Conservation (phyloP, 768 basidiomycete genomes). For the Rickenella mellea region DNA sequence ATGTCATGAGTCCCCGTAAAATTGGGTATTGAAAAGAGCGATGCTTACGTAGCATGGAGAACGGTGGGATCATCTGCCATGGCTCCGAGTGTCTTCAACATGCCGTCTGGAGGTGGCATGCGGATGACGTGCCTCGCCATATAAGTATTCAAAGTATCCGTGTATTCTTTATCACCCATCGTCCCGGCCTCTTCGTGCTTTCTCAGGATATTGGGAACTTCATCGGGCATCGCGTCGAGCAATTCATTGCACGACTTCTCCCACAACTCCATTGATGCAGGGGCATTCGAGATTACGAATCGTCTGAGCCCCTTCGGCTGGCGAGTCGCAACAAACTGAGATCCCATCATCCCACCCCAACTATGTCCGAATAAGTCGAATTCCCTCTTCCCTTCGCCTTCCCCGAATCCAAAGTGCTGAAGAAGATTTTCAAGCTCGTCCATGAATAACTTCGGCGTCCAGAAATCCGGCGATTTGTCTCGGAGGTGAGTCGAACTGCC, state of each 20-base stretch:
- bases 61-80: constrained; percentile 23
- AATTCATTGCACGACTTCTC: constrained; percentile 10
- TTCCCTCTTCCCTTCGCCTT: too few species aligned
- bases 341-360: constrained; percentile 47
- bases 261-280: constrained; percentile 20
- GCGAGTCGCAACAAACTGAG: constrained; percentile 27
- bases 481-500: constrained; percentile 34
- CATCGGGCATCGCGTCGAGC: constrained; percentile 6
- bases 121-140: constrained; percentile 25
- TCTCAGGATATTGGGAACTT: constrained; percentile 4
- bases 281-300: constrained; percentile 22
- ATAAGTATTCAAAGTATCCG: constrained; percentile 18
- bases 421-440: constrained; percentile 45
- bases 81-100: constrained; percentile 16
- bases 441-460: constrained; percentile 40
- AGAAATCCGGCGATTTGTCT: constrained; percentile 26
- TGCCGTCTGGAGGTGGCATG: constrained; percentile 22
- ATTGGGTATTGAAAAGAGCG: neutral
- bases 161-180: constrained; percentile 22
- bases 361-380: constrained; percentile 46
- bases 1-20: neutral
- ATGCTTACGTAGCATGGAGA: constrained; percentile 22
- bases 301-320: constrained; percentile 29
- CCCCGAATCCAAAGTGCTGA: constrained; percentile 26
- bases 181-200: constrained; percentile 19